phyloP scores from a whole-genome alignment of 2,329 filamentous ascomycete genomes.

The Calonectria pauciramosa region DNA sequence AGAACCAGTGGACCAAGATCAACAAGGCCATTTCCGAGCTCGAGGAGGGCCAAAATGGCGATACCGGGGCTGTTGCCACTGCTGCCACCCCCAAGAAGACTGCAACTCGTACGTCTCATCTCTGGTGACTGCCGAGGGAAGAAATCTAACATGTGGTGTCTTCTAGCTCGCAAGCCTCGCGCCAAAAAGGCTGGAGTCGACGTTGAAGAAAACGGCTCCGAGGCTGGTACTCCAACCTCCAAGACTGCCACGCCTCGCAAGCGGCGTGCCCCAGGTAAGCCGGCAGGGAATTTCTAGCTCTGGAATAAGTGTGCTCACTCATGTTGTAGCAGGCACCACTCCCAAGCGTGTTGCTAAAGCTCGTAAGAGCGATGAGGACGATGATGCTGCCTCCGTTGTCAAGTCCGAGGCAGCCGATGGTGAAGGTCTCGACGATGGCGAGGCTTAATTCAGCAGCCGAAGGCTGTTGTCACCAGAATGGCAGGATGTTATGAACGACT shows the following conservation, averaged over 20 bases:
- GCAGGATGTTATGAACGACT: background rate
- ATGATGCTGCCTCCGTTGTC: slow-evolving; percentile 21
- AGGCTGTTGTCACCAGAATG: background rate
- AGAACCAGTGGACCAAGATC: slow-evolving; percentile 54
- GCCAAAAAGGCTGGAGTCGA: slow-evolving; percentile 25
- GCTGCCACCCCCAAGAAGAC: slow-evolving; percentile 40
- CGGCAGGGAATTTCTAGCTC: background rate
- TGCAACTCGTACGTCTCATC: slow-evolving; percentile 37
- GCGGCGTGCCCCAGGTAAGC: slow-evolving; percentile 33
- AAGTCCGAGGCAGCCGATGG: slow-evolving; percentile 29
- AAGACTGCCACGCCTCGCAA: slow-evolving; percentile 38
- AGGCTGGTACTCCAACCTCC: background rate
- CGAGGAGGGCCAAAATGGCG: slow-evolving; percentile 40
- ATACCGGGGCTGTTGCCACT: slow-evolving; percentile 11
- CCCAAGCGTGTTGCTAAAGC: slow-evolving; percentile 35
- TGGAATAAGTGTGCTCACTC: slow-evolving; percentile 17
- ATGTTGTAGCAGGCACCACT: slow-evolving; percentile 2
- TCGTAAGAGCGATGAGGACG: slow-evolving; percentile 32
- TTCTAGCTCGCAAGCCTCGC: slow-evolving; percentile 43
- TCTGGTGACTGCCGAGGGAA: too few species aligned
- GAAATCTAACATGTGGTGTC: background rate
- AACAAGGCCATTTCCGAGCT: slow-evolving; percentile 53
- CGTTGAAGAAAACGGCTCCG: slow-evolving; percentile 21
- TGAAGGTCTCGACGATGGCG: background rate
- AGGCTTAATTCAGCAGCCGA: background rate